Percentiles rank a stretch among this genome's conserved stretches.
phyloP scores from a whole-genome alignment of 2,329 filamentous ascomycete genomes.

The Botrytis sinoallii region DNA sequence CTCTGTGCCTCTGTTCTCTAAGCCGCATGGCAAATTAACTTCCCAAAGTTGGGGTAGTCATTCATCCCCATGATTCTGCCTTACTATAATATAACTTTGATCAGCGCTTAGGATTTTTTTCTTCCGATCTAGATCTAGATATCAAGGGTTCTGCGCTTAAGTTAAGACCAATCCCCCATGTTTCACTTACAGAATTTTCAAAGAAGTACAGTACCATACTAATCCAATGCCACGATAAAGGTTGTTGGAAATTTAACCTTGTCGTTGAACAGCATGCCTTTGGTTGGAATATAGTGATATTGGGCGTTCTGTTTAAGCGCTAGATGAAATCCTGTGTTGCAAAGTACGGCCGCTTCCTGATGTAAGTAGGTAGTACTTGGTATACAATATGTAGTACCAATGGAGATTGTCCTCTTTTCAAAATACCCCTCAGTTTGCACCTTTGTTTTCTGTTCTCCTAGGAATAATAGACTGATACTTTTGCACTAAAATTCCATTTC shows the following conservation, averaged over 20 bases:
- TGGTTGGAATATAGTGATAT: not conserved
- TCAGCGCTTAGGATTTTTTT: not conserved
- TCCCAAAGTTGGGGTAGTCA: not conserved
- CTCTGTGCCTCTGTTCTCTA: not conserved
- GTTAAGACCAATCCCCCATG: not conserved
- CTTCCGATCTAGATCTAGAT: not conserved
- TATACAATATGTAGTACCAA: not conserved
- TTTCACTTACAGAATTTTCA: not conserved
- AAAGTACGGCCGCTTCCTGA: not conserved
- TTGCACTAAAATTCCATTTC: not conserved
- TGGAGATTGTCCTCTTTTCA: not conserved
- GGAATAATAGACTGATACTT: not conserved
- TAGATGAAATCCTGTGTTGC: not conserved
- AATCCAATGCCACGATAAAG: not conserved
- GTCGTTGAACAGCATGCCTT: not conserved
- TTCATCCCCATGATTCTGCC: not conserved
- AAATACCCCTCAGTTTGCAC: not conserved
- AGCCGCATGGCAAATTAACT: not conserved
- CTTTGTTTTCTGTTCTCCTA: not conserved
- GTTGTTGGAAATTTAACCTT: not conserved
- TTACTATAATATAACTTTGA: not conserved
- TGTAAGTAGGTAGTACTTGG: not conserved
- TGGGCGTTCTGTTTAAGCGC: not conserved
- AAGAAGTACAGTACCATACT: too few relatives aligned
- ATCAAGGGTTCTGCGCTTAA: not conserved